Evolutionary conservation across 129 eudicot genomes (phyloP), one percentile per base, ranked within the genome.

Genomic region (Tanacetum coccineum): DNA sequence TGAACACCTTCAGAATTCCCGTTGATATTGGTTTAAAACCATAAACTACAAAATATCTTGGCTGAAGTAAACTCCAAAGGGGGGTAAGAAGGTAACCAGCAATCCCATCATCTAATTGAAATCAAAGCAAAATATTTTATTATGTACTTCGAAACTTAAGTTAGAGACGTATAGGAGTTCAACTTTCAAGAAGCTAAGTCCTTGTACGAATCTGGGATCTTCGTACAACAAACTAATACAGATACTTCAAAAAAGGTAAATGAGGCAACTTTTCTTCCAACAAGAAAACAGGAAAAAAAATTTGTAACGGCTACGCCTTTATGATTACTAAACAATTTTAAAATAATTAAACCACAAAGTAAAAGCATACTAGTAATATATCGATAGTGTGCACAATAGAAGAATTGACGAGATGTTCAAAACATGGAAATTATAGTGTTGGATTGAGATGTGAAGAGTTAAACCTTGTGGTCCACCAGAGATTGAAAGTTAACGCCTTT

Each of bases 401-500:
- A 59, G 14, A 59, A 7, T n/a, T 47, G 47, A 13, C 18, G 58
- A 47, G 30, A 28, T 59, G 15, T 62, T 59, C 46, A 71, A 18
- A 59, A 58, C 1, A 1, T 59, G 14, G 59, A 14, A 70, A 15
- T 20, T 42, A 13, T 12, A 21, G 30, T 62, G 45, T 22, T 72
- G 49, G 17, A 64, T 64, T 11, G 10, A 50, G 18, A 49, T 59
- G 56, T 40, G 26, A 59, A 61, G 56, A 75, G 49, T 10, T 9
- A 61, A 61, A 76, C 80, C 80, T 76, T 76, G 65, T 76, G 70
- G 70, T 76, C 64, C 15, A 76, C 42, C 7, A 68, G 59, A 68
- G 75, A 68, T 44, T 68, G 75, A 18, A 76, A 45, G 64, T 61
- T 51, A 5, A 9, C 42, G 52, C 63, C 65, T 53, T 25, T 44